Base-by-base conservation (phyloP, 495 filamentous ascomycete species). In the Penicillium subrubescens region DNA sequence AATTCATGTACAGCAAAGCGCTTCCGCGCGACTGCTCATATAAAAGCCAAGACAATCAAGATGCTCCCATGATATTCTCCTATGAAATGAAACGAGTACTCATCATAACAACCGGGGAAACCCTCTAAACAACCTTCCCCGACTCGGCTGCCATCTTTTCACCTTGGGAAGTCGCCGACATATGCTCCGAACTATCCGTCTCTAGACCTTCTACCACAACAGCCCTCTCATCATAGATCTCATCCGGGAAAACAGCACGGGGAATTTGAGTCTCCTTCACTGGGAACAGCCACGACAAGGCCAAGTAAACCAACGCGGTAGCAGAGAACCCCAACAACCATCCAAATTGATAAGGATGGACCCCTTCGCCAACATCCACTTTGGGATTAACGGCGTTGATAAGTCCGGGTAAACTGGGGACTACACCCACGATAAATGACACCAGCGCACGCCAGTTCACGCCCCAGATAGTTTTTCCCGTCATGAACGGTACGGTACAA, bases 371-470 rank as follows among this genome's bases (percentile, higher is more conserved):
- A 2, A 82, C 79, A 21, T 74, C 57, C 25, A 87, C 76, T 27
- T 62, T 66, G 0, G 72, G 46, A 61, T 84, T 86, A 19, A 87
- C 80, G 1, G 76, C 75, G 50, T 83, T 79, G 35, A 86, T 79
- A 67, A 87, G 72, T 15, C 86, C 86, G 0, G 89, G 89, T 0
- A 91, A 68, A 60, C 80, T 85, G 5, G 89, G 89, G 12, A 79
- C 81, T 7, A 91, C 85, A 27, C 87, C 84, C 14, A 87, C 78
- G 35, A 92, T 35, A 68, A 92, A 89, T 7, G 88, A 83, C 10
- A 86, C 73, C 19, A 86, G 66, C 0, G 89, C 89, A 15, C 88
- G 84, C 87, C 86, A 91, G 67, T 92, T 92, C 34, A 85, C 75
- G 6, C 88, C 85, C 7, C 41, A 68, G 0, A 67, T 29, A 0